A percentile compares a stretch with the other conserved stretches of the same genome.
These are phyloP conservation scores for Berkeleyomyces basicola DNA, from an alignment of 2,329 filamentous ascomycete species.

Conservation along the genomic window DNA sequence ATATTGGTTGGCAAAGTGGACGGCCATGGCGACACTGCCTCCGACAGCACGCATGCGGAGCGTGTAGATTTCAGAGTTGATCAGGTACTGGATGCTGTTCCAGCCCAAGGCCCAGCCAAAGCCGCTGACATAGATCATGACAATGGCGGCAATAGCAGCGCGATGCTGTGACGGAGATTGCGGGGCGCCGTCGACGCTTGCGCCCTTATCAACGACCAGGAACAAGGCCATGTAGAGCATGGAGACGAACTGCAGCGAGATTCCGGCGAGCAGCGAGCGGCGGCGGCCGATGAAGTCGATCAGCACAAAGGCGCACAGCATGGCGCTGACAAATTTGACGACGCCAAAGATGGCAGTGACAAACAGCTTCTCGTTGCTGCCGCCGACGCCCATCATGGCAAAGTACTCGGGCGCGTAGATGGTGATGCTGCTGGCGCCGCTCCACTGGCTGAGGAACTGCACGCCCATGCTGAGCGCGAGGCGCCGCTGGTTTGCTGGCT, in stretches of 20 bases:
- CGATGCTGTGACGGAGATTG: slow-evolving; percentile 25
- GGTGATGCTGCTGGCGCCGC: slow-evolving; percentile 56
- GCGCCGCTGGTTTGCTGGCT: slow-evolving; percentile 55
- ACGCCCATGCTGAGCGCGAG: slow-evolving; percentile 51
- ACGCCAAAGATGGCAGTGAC: slow-evolving; percentile 63
- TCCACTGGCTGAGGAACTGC: slow-evolving; percentile 60
- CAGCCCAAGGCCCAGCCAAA: slow-evolving; percentile 55
- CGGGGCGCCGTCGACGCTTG: slow-evolving; percentile 27
- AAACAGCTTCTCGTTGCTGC: slow-evolving; percentile 51
- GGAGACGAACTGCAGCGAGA: slow-evolving; percentile 40
- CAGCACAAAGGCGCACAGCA: slow-evolving; percentile 59
- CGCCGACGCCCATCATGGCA: slow-evolving; percentile 50
- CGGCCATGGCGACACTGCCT: slow-evolving; percentile 57
- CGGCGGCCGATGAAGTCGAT: slow-evolving; percentile 68
- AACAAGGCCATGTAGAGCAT: slow-evolving; percentile 48
- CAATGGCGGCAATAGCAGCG: slow-evolving; percentile 50
- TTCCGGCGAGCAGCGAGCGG: slow-evolving; percentile 43
- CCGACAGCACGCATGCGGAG: slow-evolving; percentile 55
- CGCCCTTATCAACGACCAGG: slow-evolving; percentile 31
- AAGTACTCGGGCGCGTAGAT: slow-evolving; percentile 64
- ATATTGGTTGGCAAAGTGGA: slow-evolving; percentile 67
- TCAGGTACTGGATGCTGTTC: slow-evolving; percentile 65
- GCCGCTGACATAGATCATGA: slow-evolving; percentile 56
- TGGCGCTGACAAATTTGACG: slow-evolving; percentile 50
- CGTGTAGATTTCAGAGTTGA: slow-evolving; percentile 64